Base-by-base conservation (phyloP, 768 basidiomycete species). In the Boletus pseudo-olivaceus region DNA sequence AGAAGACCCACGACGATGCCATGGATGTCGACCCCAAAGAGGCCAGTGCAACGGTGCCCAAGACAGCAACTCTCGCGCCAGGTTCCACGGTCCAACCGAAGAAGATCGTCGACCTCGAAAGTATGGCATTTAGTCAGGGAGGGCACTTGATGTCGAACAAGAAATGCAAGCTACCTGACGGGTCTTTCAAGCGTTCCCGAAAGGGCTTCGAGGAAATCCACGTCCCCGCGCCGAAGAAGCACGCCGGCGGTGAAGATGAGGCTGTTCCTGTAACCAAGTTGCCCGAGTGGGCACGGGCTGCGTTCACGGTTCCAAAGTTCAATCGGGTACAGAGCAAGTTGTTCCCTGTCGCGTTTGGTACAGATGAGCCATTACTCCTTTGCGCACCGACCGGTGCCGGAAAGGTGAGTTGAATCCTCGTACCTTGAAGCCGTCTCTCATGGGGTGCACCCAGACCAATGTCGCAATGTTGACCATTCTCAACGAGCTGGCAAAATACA, bases 191-290 rank as follows among this genome's bases (percentile, higher is more conserved):
- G 74, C 88, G 96, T 43, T 82, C 90, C 17, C 87, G 88, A 73
- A 99, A 99, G 70, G 94, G 97, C 1, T 98, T 90, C 69, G 97
- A 98, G 69, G 97, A 99, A 70, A 95, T 99, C 32, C 94, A 98
- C 58, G 91, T 99, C 1, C 95, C 95, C 5, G 88, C 91, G 0
- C 94, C 94, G 10, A 95, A 95, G 75, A 80, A 85, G 55, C 84
- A 88, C 58, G 78, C 81, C 0, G 74, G 79, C 4, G 73, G 73
- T 7, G 80, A 85, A 2, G 81, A 82, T 20, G 90, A 92, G 42
- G 67, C 87, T 15, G 84, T 99, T 0, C 81, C 85, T 2, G 77
- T 96, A 17, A 65, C 85, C 0, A 76, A 78, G 32, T 67, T 99
- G 47, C 96, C 96, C 0, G 76, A 76, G 12, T 99, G 97, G 97